Evolutionary conservation across 305 asterid species (phyloP).

Genomic region (Vinca major): DNA sequence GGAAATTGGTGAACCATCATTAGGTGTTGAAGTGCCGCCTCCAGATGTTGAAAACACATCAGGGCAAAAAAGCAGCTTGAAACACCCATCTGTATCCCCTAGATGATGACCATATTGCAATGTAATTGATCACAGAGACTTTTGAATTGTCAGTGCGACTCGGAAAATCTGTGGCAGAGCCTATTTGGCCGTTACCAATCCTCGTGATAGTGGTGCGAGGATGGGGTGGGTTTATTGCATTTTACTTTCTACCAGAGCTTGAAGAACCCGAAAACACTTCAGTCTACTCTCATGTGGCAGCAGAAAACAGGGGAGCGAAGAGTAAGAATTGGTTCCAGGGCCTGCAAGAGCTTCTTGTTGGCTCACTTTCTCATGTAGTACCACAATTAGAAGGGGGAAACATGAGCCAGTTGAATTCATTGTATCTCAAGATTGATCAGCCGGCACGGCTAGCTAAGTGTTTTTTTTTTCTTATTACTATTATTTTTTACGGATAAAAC

Average conservation of each 20-base stretch:
- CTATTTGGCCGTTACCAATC: neutral
- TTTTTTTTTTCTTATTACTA: too few species aligned
- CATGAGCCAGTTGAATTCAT: neutral
- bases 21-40: conserved; percentile 19
- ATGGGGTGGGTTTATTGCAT: neutral
- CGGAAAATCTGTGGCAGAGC: neutral
- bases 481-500: neutral
- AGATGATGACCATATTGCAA: conserved; percentile 9
- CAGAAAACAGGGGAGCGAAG: neutral
- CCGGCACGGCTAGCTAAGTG: neutral
- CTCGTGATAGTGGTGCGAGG: neutral
- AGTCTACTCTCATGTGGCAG: neutral
- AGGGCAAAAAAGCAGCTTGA: conserved; percentile 14
- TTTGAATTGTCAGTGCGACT: neutral
- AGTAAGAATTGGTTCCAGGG: neutral
- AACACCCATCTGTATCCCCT: conserved; percentile 17
- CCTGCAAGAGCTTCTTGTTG: neutral
- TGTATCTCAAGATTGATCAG: neutral
- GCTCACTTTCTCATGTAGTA: neutral
- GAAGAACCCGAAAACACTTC: neutral
- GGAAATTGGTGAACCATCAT: conserved; percentile 28
- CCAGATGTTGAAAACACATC: conserved; percentile 11
- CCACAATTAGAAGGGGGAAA: neutral
- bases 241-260: neutral
- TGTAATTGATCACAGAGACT: neutral